Conservation (phyloP, 192 early-diverging fungal species). For the Gaertneriomyces semiglobifer region DNA sequence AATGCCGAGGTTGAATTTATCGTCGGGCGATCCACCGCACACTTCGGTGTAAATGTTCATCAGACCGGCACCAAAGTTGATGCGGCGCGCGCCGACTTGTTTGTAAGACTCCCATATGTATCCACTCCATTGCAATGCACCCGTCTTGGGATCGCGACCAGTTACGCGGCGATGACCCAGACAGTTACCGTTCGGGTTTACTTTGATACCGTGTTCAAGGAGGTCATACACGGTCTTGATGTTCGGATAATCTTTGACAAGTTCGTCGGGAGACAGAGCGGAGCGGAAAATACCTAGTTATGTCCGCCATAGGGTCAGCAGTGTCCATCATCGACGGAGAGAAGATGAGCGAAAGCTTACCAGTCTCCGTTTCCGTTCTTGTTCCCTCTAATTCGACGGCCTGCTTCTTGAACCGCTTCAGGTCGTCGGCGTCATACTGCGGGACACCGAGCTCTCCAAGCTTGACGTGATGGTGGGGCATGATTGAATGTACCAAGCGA, state of each 20-base stretch:
- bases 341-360: neutral
- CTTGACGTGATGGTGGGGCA: conserved; percentile 1
- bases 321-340: neutral
- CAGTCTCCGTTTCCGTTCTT: conserved; percentile 23
- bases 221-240: conserved; percentile 46
- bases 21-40: conserved; percentile 21
- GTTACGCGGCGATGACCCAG: conserved; percentile 35
- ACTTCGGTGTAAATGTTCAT: conserved; percentile 30
- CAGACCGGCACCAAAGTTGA: conserved; percentile 44
- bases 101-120: conserved; percentile 45
- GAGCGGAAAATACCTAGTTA: conserved; percentile 41
- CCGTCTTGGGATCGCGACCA: conserved; percentile 32
- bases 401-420: conserved; percentile 26
- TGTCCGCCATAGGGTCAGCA: no score
- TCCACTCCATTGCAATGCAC: conserved; percentile 36
- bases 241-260: conserved; percentile 39
- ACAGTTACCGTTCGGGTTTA: conserved; percentile 19
- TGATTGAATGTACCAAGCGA: neutral
- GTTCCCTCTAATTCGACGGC: conserved; percentile 29
- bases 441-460: conserved; percentile 2
- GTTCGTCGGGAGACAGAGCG: conserved; percentile 35
- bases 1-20: conserved; percentile 26
- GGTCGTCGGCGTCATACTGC: conserved; percentile 13
- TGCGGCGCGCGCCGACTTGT: conserved; percentile 29
- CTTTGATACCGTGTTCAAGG: conserved; percentile 29